Percentiles rank a stretch among this genome's conserved stretches.
These are phyloP conservation scores for Tubosaeta sp. DNA, from an alignment of 768 basidiomycete species.

Conservation along the genomic window DNA sequence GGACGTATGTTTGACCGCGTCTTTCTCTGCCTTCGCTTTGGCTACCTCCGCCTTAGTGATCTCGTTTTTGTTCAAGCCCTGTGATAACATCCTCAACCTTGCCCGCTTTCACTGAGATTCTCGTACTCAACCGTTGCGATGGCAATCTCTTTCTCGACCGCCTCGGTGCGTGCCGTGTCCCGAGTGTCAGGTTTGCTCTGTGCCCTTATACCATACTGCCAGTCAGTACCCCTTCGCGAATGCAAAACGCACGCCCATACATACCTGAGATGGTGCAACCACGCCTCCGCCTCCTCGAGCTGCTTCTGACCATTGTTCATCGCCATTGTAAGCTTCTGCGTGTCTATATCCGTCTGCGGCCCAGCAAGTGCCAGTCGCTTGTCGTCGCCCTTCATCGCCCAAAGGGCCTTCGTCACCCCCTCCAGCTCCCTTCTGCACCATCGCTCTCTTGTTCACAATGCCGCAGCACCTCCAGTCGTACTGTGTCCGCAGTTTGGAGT, in stretches of 20 bases:
- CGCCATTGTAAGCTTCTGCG: slow-evolving; percentile 82
- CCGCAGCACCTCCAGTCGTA: slow-evolving; percentile 73
- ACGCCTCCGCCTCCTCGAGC: slow-evolving; percentile 67
- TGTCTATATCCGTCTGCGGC: slow-evolving; percentile 74
- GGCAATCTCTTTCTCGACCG: slow-evolving; percentile 69
- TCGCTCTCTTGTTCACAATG: slow-evolving; percentile 74
- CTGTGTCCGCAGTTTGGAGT: slow-evolving; percentile 81
- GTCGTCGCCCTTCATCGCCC: slow-evolving; percentile 57
- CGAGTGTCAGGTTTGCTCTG: slow-evolving; percentile 80
- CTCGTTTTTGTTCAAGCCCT: slow-evolving; percentile 83
- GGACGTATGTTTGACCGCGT: slow-evolving; percentile 60
- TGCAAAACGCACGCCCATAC: slow-evolving; percentile 25
- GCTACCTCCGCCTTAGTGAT: slow-evolving; percentile 94
- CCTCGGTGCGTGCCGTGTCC: slow-evolving; percentile 72
- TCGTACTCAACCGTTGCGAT: slow-evolving; percentile 55
- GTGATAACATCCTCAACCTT: slow-evolving; percentile 79
- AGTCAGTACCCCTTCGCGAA: background rate
- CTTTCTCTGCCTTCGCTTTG: slow-evolving; percentile 83
- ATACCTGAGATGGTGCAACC: slow-evolving; percentile 77
- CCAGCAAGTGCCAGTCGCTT: slow-evolving; percentile 54
- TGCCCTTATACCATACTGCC: slow-evolving; percentile 40
- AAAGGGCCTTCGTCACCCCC: slow-evolving; percentile 46
- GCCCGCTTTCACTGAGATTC: slow-evolving; percentile 56
- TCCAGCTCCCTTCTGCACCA: slow-evolving; percentile 53
- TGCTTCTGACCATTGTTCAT: slow-evolving; percentile 60